Percentiles rank a stretch among this genome's conserved stretches.
phyloP scores from a whole-genome alignment of 768 basidiomycete species.

The Calocera viscosa region DNA sequence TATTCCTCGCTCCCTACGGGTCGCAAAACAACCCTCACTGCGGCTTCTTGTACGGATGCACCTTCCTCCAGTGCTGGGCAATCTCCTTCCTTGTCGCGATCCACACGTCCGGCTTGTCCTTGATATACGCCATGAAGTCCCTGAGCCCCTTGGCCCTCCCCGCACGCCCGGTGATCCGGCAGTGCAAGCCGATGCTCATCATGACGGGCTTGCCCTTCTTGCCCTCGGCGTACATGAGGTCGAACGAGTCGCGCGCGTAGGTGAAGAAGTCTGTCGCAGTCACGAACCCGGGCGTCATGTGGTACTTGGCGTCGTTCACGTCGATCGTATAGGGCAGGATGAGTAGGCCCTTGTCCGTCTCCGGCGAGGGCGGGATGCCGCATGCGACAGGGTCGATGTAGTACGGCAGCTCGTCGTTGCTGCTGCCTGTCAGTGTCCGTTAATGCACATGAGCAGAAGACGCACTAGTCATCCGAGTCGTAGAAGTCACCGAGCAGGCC shows the following conservation, averaged over 20 bases:
- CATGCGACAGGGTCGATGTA: constrained; percentile 7
- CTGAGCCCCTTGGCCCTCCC: constrained; percentile 16
- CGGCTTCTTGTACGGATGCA: constrained; percentile 13
- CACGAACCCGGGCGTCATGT: constrained; percentile 1
- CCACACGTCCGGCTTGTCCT: constrained; percentile 16
- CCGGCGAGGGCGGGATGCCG: constrained; percentile 9
- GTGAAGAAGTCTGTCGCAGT: not conserved
- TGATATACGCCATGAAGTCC: constrained; percentile 17
- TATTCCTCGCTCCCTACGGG: no score
- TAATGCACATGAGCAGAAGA: not conserved
- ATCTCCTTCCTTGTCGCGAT: constrained; percentile 17
- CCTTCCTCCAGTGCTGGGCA: constrained; percentile 16
- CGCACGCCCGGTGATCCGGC: not conserved
- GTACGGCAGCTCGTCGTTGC: constrained; percentile 17
- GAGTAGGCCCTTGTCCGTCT: constrained; percentile 12
- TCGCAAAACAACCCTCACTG: not conserved
- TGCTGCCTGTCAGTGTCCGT: not conserved
- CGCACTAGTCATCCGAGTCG: constrained; percentile 9
- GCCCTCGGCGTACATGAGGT: constrained; percentile 16
- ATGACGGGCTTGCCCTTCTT: constrained; percentile 12
- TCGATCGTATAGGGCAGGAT: constrained; percentile 11
- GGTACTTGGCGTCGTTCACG: constrained; percentile 14
- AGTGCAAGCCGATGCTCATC: constrained; percentile 11
- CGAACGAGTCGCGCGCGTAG: constrained; percentile 11
- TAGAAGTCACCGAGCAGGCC: not conserved